Percentiles rank a stretch among this genome's conserved stretches.
Evolutionary conservation across 306 rosid genomes (phyloP).

Genomic region (Medicago arabica): DNA sequence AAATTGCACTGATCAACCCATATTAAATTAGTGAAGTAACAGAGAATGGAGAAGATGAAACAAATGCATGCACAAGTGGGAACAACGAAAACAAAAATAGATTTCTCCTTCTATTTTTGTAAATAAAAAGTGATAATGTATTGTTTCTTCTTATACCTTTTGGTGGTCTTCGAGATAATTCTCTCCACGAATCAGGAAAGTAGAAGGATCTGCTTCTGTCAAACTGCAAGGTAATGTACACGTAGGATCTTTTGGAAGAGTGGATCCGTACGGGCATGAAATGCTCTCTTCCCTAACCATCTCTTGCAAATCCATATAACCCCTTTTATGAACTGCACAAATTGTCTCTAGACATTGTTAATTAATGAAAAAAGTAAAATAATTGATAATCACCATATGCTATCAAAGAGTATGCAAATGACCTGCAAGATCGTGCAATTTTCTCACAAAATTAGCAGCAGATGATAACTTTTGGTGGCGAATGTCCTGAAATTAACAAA

Average conservation of each 20-base stretch:
- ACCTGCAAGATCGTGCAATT: constrained; percentile 88
- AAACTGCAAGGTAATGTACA: constrained; percentile 77
- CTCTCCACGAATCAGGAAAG: constrained; percentile 87
- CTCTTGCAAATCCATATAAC: constrained; percentile 75
- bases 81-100: constrained; percentile 21
- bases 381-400: constrained; percentile 34
- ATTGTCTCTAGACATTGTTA: constrained; percentile 39
- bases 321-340: constrained; percentile 86
- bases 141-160: constrained; percentile 62
- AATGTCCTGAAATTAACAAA: constrained; percentile 50
- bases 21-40: constrained; percentile 10
- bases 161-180: constrained; percentile 69
- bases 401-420: constrained; percentile 43
- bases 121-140: constrained; percentile 7
- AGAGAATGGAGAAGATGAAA: constrained; percentile 10
- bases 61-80: constrained; percentile 4
- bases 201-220: constrained; percentile 82
- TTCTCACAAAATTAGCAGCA: constrained; percentile 83
- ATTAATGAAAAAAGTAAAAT: constrained; percentile 34
- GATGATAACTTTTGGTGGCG: constrained; percentile 71
- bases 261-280: constrained; percentile 71
- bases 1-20: constrained; percentile 2
- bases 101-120: constrained; percentile 20
- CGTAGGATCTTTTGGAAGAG: constrained; percentile 82
- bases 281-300: constrained; percentile 64